Base-by-base conservation (phyloP, 768 basidiomycete species). In the Pisolithus albus region DNA sequence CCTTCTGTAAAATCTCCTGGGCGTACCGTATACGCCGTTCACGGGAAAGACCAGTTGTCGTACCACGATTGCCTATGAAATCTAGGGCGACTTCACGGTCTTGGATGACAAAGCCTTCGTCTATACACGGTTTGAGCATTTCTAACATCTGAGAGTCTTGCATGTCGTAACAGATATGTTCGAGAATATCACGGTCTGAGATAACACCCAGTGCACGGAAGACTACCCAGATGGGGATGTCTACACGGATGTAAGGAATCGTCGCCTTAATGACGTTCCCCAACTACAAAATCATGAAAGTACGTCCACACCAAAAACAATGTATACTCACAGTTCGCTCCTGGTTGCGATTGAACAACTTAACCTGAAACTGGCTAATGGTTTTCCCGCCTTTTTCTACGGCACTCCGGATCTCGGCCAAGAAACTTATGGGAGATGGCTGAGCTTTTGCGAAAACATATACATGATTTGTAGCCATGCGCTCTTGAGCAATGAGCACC, bases 381-480 rank as follows among this genome's bases (percentile, higher is more conserved):
- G 92, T 96, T 76, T 98, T 97, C 47, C 96, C 96, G 51, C 95
- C 93, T 65, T 92, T 95, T 72, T 98, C 96, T 11, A 97, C 91
- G 5, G 93, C 92, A 68, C 91, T 93, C 54, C 95, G 86, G 68
- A 99, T 96, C 68, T 98, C 94, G 36, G 96, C 92, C 40, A 97
- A 80, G 71, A 95, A 96, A 57, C 84, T 92, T 60, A 96, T 89
- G 1, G 94, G 93, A 16, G 92, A 94, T 4, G 95, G 94, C 59
- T 95, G 92, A 0, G 91, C 91, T 71, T 98, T 99, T 47, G 94
- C 92, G 63, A 99, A 99, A 48, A 97, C 93, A 70, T 98, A 99
- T 58, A 99, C 96, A 63, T 96, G 94, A 72, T 99, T 99, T 21
- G 92, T 94, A 9, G 96, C 95, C 94, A 98, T 98, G 48, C 96